Evolutionary conservation across 2,329 filamentous ascomycete species (phyloP), one percentile per base, ranked within the genome.

Genomic region (Neofusicoccum kwambonambiense): DNA sequence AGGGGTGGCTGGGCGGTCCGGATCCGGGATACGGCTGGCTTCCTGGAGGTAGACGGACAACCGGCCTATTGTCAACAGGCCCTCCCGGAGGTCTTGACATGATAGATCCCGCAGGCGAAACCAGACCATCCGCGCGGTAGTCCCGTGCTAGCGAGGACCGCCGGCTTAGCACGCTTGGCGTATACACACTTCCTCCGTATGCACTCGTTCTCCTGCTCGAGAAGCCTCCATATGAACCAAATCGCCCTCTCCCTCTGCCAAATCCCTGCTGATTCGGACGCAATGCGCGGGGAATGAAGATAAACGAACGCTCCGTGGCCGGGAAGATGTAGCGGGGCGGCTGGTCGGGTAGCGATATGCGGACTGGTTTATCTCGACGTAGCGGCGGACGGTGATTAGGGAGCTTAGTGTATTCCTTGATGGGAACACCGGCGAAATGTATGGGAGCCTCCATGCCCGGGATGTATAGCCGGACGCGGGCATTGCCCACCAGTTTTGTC

Each of bases 271-370:
- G 93, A 75, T 97, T 97, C 13, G 95, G 95, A 70, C 95, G 88
- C 81, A 97, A 86, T 11, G 94, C 94, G 69, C 95, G 87, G 12
- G 95, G 95, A 67, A 99, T 99, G 79, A 99, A 99, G 72, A 97
- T 96, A 77, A 99, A 99, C 0, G 95, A 98, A 69, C 95, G 85
- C 72, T 97, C 93, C 52, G 87, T 84, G 2, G 93, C 90, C 5
- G 95, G 95, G 78, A 95, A 97, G 67, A 97, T 93, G 77, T 97
- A 97, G 68, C 91, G 88, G 41, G 92, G 91, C 12, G 87, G 82
- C 68, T 90, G 86, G 34, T 90, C 85, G 1, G 95, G 94, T 47
- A 99, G 83, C 8, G 93, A 97, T 70, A 99, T 92, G 58, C 95
- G 90, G 45, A 98, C 95, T 7, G 95, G 95, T 76, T 98, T 99